Evolutionary conservation across 1,284 basidiomycete species (phyloP).

Genomic region (Exobasidium rhododendri): DNA sequence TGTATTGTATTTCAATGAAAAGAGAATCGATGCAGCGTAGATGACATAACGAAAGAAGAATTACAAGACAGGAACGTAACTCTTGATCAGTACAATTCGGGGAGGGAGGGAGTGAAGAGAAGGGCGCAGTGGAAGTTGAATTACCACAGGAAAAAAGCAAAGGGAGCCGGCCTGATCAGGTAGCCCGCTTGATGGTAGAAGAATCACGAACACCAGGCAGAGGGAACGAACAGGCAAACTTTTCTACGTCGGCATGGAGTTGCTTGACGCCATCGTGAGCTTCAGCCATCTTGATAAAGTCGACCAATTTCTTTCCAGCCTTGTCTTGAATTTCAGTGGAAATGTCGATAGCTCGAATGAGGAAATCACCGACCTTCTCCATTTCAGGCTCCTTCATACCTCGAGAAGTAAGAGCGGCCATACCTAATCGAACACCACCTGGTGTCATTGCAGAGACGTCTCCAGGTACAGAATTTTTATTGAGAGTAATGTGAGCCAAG

Average conservation of each 20-base stretch:
- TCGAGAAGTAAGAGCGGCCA: slow-evolving; percentile 88
- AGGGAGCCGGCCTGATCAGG: not conserved
- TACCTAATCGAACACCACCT: slow-evolving; percentile 94
- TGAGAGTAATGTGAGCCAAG: slow-evolving; percentile 72
- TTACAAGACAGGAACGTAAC: too few species aligned
- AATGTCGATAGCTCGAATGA: slow-evolving; percentile 52
- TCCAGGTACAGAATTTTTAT: slow-evolving; percentile 93
- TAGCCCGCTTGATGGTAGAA: slow-evolving; percentile 39
- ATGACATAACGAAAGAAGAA: not conserved
- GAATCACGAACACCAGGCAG: slow-evolving; percentile 80
- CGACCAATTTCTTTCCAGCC: slow-evolving; percentile 88
- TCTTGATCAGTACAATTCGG: not conserved
- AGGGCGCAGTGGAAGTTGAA: slow-evolving; percentile 3
- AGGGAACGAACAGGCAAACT: slow-evolving; percentile 82
- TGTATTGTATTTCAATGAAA: not conserved
- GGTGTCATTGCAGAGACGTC: slow-evolving; percentile 91
- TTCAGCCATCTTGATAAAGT: slow-evolving; percentile 81
- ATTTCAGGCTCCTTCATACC: slow-evolving; percentile 85
- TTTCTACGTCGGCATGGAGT: slow-evolving; percentile 70
- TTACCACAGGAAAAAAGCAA: not conserved
- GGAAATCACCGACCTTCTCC: slow-evolving; percentile 78
- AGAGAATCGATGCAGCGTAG: not conserved
- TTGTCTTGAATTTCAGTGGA: slow-evolving; percentile 69
- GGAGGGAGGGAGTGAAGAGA: not conserved
- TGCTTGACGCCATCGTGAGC: slow-evolving; percentile 70